Percentiles rank a stretch among this genome's conserved stretches.
These are phyloP conservation scores for Quercus aquifolioides DNA, from an alignment of 306 rosid genomes.

Conservation along the genomic window DNA sequence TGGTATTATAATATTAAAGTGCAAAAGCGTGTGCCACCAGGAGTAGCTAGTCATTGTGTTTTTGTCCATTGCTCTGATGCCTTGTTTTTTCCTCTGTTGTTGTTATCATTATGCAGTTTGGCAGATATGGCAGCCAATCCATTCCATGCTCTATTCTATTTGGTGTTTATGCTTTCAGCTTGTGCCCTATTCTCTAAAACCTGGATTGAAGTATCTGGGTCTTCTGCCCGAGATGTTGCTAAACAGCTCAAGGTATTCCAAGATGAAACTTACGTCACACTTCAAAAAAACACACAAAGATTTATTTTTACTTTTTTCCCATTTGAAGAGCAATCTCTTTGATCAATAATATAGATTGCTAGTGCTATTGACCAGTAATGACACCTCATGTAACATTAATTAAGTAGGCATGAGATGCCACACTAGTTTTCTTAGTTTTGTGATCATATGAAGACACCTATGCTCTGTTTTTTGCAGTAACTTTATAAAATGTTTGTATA, in stretches of 20 bases:
- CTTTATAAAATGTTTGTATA: neutral
- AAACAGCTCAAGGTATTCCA: constrained; percentile 29
- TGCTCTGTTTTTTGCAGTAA: neutral
- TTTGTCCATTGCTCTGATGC: neutral
- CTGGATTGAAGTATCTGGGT: constrained; percentile 36
- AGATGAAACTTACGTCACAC: neutral
- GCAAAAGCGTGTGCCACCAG: neutral
- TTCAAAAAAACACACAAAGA: too few species aligned
- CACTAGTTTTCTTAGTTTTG: neutral
- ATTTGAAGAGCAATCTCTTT: neutral
- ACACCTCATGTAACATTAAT: neutral
- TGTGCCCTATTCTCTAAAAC: constrained; percentile 37
- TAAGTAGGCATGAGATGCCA: neutral
- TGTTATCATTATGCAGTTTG: constrained; percentile 4
- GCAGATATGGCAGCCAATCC: constrained; percentile 40
- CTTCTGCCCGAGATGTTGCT: constrained; percentile 32
- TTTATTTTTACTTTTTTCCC: neutral
- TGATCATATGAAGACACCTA: neutral
- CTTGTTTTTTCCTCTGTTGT: neutral
- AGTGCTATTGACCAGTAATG: neutral
- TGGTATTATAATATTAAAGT: neutral
- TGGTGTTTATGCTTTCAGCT: constrained; percentile 32
- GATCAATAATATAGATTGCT: neutral
- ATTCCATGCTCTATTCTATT: constrained; percentile 31
- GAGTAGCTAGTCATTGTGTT: neutral